These are phyloP conservation scores for Pseudocercospora vitis DNA, from an alignment of 2,329 filamentous ascomycete genomes.

Conservation along the genomic window DNA sequence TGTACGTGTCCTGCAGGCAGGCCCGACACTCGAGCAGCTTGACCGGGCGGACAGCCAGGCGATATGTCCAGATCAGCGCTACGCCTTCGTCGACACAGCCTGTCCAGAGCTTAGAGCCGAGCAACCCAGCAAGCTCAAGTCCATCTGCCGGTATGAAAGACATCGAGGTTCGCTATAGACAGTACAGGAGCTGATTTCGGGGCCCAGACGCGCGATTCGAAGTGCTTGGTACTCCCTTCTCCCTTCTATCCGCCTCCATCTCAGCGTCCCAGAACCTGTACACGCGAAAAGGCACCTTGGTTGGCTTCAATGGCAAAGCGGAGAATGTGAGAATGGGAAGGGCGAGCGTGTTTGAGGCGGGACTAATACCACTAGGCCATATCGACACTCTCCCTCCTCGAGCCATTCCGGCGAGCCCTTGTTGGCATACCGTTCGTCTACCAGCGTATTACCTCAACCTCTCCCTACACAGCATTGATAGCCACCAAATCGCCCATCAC, in stretches of 20 bases:
- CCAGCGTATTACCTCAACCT: slow-evolving; percentile 82
- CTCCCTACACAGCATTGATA: slow-evolving; percentile 83
- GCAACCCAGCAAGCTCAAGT: slow-evolving; percentile 19
- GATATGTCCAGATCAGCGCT: slow-evolving; percentile 49
- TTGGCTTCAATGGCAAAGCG: slow-evolving; percentile 83
- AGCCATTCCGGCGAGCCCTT: slow-evolving; percentile 74
- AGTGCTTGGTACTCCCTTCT: slow-evolving; percentile 87
- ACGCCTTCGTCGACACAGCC: slow-evolving; percentile 45
- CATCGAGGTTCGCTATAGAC: neutral
- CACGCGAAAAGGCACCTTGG: slow-evolving; percentile 85
- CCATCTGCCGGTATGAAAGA: slow-evolving; percentile 23
- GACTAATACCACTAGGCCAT: slow-evolving; percentile 60
- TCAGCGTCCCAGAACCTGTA: slow-evolving; percentile 93
- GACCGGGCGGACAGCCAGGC: slow-evolving; percentile 24
- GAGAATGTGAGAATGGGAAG: slow-evolving; percentile 74
- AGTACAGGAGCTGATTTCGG: neutral
- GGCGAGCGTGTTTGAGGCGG: too few relatives aligned
- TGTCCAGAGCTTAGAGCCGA: slow-evolving; percentile 38
- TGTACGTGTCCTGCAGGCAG: slow-evolving; percentile 32
- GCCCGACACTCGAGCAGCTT: slow-evolving; percentile 16
- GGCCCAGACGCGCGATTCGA: slow-evolving; percentile 85
- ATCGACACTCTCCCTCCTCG: slow-evolving; percentile 83
- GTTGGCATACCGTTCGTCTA: slow-evolving; percentile 94
- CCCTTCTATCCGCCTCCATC: slow-evolving; percentile 86
- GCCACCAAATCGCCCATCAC: slow-evolving; percentile 83